A percentile compares a stretch with the other conserved stretches of the same genome.
Conservation (phyloP, 2,329 filamentous ascomycete genomes). For the Sclerotinia nivalis region DNA sequence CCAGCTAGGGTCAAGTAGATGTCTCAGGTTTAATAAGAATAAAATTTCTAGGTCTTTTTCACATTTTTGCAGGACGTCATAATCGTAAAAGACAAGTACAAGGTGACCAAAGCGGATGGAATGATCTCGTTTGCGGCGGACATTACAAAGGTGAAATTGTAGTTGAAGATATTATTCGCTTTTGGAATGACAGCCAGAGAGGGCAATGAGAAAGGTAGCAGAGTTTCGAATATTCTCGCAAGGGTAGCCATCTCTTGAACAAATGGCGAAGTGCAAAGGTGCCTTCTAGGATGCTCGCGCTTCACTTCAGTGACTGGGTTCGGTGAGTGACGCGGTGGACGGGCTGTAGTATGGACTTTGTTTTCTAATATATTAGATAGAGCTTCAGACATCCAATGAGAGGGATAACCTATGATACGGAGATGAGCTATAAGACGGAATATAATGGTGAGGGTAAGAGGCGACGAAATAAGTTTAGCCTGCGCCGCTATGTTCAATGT, state of each 20-base stretch:
- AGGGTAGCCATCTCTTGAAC: slow-evolving; percentile 24
- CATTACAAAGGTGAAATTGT: not conserved
- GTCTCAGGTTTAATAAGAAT: not conserved
- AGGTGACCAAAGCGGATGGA: not conserved
- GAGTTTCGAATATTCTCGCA: slow-evolving; percentile 23
- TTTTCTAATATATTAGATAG: slow-evolving; percentile 26
- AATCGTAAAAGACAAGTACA: not conserved
- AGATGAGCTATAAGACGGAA: slow-evolving; percentile 27
- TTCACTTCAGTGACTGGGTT: not conserved
- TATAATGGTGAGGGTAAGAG: slow-evolving; percentile 23
- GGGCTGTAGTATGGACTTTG: slow-evolving; percentile 25
- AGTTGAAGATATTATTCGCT: not conserved
- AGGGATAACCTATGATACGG: slow-evolving; percentile 26
- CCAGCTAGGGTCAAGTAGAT: not conserved
- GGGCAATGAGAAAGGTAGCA: slow-evolving; percentile 25
- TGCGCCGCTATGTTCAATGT: not conserved
- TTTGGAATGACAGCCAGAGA: not conserved
- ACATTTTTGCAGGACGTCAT: not conserved
- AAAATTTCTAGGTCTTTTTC: too few relatives aligned
- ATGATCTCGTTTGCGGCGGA: not conserved
- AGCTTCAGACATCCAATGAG: slow-evolving; percentile 29
- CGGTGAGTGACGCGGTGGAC: slow-evolving; percentile 14
- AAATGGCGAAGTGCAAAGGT: slow-evolving; percentile 26
- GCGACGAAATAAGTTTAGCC: slow-evolving; percentile 6
- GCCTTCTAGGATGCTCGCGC: slow-evolving; percentile 13